Evolutionary conservation across 1,284 basidiomycete species (phyloP), one percentile per base, ranked within the genome.

Genomic region (Neonothopanus nambi): DNA sequence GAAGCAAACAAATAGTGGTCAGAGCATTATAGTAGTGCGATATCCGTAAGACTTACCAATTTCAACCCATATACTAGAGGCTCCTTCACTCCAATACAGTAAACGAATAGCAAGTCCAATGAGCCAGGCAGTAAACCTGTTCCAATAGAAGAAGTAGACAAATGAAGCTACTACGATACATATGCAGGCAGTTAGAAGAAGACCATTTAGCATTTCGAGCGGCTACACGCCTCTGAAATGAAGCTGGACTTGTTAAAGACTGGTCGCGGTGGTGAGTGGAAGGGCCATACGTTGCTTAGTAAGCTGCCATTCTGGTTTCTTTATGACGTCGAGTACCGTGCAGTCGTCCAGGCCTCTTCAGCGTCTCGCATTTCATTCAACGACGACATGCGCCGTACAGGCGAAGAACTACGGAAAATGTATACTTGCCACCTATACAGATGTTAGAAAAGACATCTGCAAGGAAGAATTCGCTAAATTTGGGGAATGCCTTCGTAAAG

Each of bases 131-230:
- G 94, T 68, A 44, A 95, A 73, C 35, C 92, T 84, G 70, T 95
- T 95, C 83, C 89, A 93, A 73, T 89, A 95, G 79, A 96, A 95
- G 57, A 93, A 80, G 68, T 94, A 94, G 55, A 89, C 64, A 50
- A 87, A 71, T n/a, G 87, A 73, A 38, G 81, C 84, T 48, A 92
- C 67, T 57, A 88, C 79, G 54, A 93, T 82, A 61, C 84, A 84
- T 52, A 90, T 72, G 65, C 85, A 85, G 60, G 87, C 80, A 58
- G 89, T 78, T 59, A 95, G 79, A 45, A 95, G 76, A 50, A 81
- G 70, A 45, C 67, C 68, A 70, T 78, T 76, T 46, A 89, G 70
- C 82, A 86, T 84, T 41, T 48, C 54, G 51, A n/a, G 30, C 18
- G 18, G 15, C 26, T 24, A 13, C 24, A n/a, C 17, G 28, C 23